Evolutionary conservation across 2,329 filamentous ascomycete genomes (phyloP).

Genomic region (Fusarium sp.): DNA sequence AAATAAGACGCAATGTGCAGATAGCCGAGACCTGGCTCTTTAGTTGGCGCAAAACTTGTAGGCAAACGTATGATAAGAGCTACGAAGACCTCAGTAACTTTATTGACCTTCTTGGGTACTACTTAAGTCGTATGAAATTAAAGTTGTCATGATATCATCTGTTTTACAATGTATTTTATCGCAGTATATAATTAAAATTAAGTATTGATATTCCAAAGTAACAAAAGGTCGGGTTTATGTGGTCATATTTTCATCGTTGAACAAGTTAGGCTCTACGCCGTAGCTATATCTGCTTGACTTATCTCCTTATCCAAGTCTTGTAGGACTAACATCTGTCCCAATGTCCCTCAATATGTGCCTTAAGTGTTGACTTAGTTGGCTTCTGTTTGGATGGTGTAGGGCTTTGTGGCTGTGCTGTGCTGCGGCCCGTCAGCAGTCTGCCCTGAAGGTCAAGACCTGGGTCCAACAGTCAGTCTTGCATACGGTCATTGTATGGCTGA

Average conservation of each 20-base stretch:
- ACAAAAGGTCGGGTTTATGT: background rate
- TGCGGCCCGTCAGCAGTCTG: slow-evolving; percentile 15
- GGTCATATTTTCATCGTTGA: background rate
- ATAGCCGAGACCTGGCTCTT: slow-evolving; percentile 3
- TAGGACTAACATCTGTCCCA: background rate
- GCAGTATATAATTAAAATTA: background rate
- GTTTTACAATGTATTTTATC: background rate
- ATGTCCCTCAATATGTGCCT: slow-evolving; percentile 4
- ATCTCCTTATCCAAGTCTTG: background rate
- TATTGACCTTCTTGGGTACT: background rate
- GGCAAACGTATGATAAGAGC: background rate
- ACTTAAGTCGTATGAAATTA: background rate
- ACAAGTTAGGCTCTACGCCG: slow-evolving; percentile 6
- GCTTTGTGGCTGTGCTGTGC: background rate
- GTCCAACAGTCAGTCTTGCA: slow-evolving; percentile 16
- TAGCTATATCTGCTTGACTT: background rate
- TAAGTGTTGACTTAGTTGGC: background rate
- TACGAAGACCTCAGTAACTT: background rate
- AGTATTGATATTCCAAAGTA: slow-evolving; percentile 5
- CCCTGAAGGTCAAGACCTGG: slow-evolving; percentile 18
- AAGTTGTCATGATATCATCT: background rate
- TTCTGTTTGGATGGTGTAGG: background rate
- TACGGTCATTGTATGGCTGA: slow-evolving; percentile 1
- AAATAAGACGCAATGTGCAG: slow-evolving; percentile 1
- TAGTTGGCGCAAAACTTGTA: background rate